Evolutionary conservation across 805 yeast genomes (phyloP), one percentile per base, ranked within the genome.

Genomic region (Metschnikowia baotianmanensis): DNA sequence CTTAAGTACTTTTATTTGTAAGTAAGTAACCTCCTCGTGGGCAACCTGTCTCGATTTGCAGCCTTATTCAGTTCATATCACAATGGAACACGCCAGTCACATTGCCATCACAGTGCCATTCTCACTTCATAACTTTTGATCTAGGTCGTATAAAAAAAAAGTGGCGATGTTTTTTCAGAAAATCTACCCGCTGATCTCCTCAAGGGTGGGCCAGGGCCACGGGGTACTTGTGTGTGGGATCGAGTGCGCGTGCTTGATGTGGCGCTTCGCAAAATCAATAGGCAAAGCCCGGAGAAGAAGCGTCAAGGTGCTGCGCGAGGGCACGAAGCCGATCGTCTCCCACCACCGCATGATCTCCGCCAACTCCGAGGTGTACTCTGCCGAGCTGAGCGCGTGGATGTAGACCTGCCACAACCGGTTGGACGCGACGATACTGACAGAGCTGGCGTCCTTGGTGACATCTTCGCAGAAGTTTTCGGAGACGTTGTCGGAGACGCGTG

Each of bases 311-410:
- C 53, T 53, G 30, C 58, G 60, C 27, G 59, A 49, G 0, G 86
- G 86, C 3, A 41, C 45, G 37, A 66, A 71, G 13, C 61, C 54
- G 7, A 80, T 51, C 3, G 58, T 54, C 27, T 77, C 78, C 81
- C 87, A 75, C 73, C 79, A 72, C 20, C 68, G 63, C 23, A 81
- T 56, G 5, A 82, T 59, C 26, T 63, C 71, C 1, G 74, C 58
- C n/a, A 82, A 53, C 52, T 78, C 82, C 3, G 67, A 62, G 2
- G 62, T 53, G 48, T 78, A 77, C 7, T 65, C 67, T 34, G 71
- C 78, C 35, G 66, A 61, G 3, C 70, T 69, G 24, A 81, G 61
- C 45, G 80, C 60, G 11, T 63, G 53, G 15, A 83, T 74, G 48
- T 83, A 83, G n/a, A 58, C 51, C 16, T 63, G 65, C 72, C 87